A percentile compares a stretch with the other conserved stretches of the same genome.
Conservation (phyloP, 31 red algal genomes). For the Bonnemaisonia californica region DNA sequence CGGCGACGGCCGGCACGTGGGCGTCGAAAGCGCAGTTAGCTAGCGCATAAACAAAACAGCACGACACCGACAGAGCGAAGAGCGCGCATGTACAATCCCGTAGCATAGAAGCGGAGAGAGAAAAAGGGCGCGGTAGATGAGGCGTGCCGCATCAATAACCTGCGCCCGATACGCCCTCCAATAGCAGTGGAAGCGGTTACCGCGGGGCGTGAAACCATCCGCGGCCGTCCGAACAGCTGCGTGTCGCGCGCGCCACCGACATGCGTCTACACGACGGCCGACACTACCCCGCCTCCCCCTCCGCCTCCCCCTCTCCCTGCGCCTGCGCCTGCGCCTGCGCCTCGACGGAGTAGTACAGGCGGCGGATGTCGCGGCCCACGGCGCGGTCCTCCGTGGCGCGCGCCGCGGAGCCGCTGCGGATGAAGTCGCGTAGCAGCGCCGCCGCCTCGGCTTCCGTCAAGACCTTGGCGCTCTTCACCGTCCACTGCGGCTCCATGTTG, state of each 20-base stretch:
- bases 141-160: constrained; percentile 7
- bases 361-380: neutral
- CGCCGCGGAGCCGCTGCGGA: neutral
- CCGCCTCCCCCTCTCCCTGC: neutral
- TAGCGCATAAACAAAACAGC: neutral
- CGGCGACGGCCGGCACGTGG: neutral
- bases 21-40: neutral
- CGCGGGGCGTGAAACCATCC: neutral
- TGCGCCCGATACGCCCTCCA: constrained; percentile 51
- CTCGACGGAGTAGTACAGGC: neutral
- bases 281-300: neutral
- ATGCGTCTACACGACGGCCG: neutral
- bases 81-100: neutral
- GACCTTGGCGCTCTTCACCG: neutral
- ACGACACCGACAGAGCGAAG: neutral
- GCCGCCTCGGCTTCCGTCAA: neutral
- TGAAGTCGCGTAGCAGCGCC: neutral
- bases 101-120: neutral
- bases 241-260: neutral
- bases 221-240: neutral
- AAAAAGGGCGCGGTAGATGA: constrained; percentile 18
- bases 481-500: neutral
- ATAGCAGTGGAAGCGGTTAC: neutral
- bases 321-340: neutral
- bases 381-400: neutral